Evolutionary conservation across 352 stramenopile species (phyloP), one percentile per base, ranked within the genome.

Genomic region (Phytophthora citricola): DNA sequence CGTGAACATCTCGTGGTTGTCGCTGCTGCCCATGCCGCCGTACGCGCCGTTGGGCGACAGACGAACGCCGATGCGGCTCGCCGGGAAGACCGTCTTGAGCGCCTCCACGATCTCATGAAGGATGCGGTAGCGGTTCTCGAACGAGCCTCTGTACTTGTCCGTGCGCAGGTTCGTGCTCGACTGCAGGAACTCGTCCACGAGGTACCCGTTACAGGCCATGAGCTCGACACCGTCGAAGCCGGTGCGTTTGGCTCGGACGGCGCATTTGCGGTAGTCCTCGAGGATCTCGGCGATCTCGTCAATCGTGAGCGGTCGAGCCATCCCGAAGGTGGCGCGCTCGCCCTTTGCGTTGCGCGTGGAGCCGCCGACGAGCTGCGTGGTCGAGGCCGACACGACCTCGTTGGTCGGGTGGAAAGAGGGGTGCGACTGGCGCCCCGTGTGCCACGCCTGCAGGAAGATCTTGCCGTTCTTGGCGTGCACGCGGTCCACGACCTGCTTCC

Each of bases 201-300:
- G 15, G 11, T 64, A 64, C 1, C 57, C 57, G 15, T 53, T 53
- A 9, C 36, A 46, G 44, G 15, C 41, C 57, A 24, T 64, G 57
- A 64, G 32, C n/a, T 64, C 57, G 36, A 64, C 44, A 8, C 57
- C 57, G 39, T 64, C 57, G 29, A 64, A 64, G 15, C 46, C 57
- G 4, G 46, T 45, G 9, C 34, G 34, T 20, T 58, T 57, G 10
- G 57, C 57, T 4, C 45, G n/a, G 15, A 57, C 31, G 20, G 57
- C 57, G 15, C 57, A 51, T 10, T 58, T 41, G 36, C 36, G 36
- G 36, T 41, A 41, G 36, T 41, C 36, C 11, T 41, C 36, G 36
- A 41, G 36, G 36, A 41, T 41, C 4, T 41, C 36, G 4, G 36
- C 36, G 36, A 41, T 41, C 12, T 41, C 36, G 36, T 17, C 36